Percentiles rank a stretch among this genome's conserved stretches.
Conservation (phyloP, 1,284 basidiomycete species). For the Rhodotorula sp. region DNA sequence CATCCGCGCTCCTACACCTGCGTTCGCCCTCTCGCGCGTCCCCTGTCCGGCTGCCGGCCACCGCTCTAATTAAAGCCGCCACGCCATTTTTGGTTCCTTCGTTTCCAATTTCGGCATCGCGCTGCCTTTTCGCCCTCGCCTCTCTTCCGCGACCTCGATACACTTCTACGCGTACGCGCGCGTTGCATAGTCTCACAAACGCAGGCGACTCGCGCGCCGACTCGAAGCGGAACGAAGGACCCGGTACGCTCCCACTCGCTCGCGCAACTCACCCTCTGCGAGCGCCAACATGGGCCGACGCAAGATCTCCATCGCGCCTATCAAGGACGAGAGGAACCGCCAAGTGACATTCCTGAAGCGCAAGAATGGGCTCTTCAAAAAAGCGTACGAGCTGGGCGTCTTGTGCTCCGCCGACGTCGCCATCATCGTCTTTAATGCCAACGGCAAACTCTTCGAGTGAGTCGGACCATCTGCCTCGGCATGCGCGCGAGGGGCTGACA, state of each 20-base stretch:
- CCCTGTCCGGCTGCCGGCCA: no score
- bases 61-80: no score
- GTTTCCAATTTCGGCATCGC: no score
- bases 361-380: slow-evolving; percentile 86
- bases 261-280: no score
- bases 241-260: not conserved
- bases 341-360: slow-evolving; percentile 89
- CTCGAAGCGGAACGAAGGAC: not conserved
- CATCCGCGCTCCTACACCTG: no score
- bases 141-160: not conserved
- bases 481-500: not conserved
- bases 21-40: no score
- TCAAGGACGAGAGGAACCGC: slow-evolving; percentile 82
- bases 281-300: slow-evolving; percentile 66
- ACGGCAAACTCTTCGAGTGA: slow-evolving; percentile 59
- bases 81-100: no score
- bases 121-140: not conserved
- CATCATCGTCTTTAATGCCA: slow-evolving; percentile 64
- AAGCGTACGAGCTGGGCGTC: slow-evolving; percentile 82
- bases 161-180: not conserved
- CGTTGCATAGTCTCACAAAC: no score
- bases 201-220: not conserved
- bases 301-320: slow-evolving; percentile 87
- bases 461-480: not conserved
- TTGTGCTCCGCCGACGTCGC: slow-evolving; percentile 67